Evolutionary conservation across 2,329 filamentous ascomycete species (phyloP), one percentile per base, ranked within the genome.

Genomic region (Botrytis byssoidea): DNA sequence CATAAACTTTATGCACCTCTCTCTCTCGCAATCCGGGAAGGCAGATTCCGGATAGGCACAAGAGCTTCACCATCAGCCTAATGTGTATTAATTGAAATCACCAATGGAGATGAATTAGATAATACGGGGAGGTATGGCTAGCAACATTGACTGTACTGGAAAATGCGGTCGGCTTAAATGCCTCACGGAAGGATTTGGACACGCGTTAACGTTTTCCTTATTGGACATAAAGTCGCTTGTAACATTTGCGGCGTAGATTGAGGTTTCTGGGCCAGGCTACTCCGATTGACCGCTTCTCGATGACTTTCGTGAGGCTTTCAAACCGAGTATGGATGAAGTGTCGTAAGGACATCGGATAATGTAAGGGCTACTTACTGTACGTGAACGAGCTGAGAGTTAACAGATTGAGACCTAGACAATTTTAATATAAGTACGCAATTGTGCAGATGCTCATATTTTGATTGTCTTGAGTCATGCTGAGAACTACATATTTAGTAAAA

Each of bases 311-410:
- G 44, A n/a, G 42, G 32, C 37, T 66, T 48, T 51, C 64, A 66
- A 66, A n/a, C 44, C 32, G 64, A 66, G 44, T 51, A 67, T 25
- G 25, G 25, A 67, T 67, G 46, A 51, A 51, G 25, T 37, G 64
- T 37, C 25, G 44, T 37, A 51, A 32, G 9, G 12, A 37, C 1
- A 66, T 37, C 37, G 44, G 64, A 66, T 51, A n/a, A 35, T 66
- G 64, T 37, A 66, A 66, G 44, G 51, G 35, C 64, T 37, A 51
- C 64, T 51, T 51, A 66, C 64, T 66, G 44, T 66, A 66, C 20
- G 22, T 35, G 3, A 1, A 37, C 20, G 44, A 48, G 64, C 29
- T 37, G 64, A 66, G 29, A 51, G 4, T 51, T n/a, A 5, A 10
- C 25, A 37, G 12, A n/a, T 51, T 6, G 35, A 37, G 46, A 51